Percentiles rank a stretch among this genome's conserved stretches.
phyloP scores from a whole-genome alignment of 768 basidiomycete species.

The Trametes coccinea region DNA sequence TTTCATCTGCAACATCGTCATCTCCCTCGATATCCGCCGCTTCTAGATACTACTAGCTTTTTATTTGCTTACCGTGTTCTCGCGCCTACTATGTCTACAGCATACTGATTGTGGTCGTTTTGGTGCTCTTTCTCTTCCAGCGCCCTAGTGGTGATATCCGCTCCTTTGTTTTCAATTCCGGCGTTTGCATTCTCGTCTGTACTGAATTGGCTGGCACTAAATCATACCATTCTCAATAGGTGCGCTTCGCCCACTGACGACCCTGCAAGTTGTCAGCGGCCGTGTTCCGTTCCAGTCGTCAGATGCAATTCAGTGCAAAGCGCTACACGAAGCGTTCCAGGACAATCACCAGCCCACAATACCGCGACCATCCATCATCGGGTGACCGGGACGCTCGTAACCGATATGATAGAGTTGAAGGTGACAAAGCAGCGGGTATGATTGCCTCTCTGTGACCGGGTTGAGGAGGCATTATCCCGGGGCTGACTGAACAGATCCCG shows the following conservation, averaged over 20 bases:
- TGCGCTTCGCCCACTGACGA: background rate
- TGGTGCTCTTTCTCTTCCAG: background rate
- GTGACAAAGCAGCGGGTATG: background rate
- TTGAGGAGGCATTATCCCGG: background rate
- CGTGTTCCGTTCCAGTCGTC: background rate
- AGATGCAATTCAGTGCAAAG: background rate
- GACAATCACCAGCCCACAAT: no score
- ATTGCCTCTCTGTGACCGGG: no score
- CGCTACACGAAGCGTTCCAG: background rate
- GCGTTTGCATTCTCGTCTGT: no score
- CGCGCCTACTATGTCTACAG: background rate
- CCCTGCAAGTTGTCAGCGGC: background rate
- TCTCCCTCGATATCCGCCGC: slow-evolving; percentile 6
- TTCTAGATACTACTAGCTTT: background rate
- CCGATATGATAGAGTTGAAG: background rate
- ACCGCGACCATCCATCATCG: no score
- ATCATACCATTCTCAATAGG: background rate
- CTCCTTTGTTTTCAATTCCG: background rate
- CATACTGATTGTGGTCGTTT: background rate
- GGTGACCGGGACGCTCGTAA: background rate
- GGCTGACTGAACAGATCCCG: background rate
- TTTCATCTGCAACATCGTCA: background rate
- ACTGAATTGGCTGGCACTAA: background rate
- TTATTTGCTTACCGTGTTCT: slow-evolving; percentile 2
- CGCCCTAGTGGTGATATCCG: background rate